These are phyloP conservation scores for Posidonia australis DNA, from an alignment of 106 monocot genomes.

Conservation along the genomic window DNA sequence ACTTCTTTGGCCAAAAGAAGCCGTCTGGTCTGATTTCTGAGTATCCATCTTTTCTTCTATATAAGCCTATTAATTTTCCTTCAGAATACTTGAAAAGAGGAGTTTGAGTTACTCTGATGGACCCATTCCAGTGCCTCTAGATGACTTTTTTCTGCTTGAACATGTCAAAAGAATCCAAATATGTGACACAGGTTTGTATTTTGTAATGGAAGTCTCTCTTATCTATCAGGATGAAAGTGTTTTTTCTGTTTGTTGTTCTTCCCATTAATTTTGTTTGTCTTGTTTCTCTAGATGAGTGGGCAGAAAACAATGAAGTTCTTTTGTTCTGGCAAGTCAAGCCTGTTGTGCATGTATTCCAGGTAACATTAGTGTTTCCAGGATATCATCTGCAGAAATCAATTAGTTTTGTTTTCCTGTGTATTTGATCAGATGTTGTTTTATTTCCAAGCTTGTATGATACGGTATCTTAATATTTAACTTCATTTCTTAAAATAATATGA, in stretches of 20 bases:
- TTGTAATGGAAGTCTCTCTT: neutral
- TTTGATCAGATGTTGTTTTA: neutral
- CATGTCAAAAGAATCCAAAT: constrained; percentile 67
- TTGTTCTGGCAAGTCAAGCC: constrained; percentile 99
- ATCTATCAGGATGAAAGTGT: neutral
- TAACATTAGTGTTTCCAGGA: constrained; percentile 8
- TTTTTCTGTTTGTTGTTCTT: neutral
- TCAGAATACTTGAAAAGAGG: constrained; percentile 88
- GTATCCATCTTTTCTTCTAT: neutral
- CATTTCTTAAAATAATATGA: too few relatives aligned
- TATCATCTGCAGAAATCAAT: neutral
- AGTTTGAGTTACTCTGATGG: constrained; percentile 88
- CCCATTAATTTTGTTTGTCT: neutral
- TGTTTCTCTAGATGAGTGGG: constrained; percentile 56
- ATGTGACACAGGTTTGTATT: constrained; percentile 77
- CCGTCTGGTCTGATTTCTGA: too few relatives aligned
- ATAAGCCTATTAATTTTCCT: neutral
- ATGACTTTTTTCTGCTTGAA: constrained; percentile 74
- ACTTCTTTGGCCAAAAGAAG: too few relatives aligned
- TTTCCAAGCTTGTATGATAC: too few relatives aligned
- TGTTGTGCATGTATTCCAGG: constrained; percentile 96
- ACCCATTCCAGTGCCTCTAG: constrained; percentile 67
- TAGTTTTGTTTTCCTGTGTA: neutral
- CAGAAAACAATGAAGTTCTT: constrained; percentile 67
- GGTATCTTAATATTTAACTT: too few relatives aligned